phyloP scores from a whole-genome alignment of 306 rosid genomes.

The Citrullus colocynthis region DNA sequence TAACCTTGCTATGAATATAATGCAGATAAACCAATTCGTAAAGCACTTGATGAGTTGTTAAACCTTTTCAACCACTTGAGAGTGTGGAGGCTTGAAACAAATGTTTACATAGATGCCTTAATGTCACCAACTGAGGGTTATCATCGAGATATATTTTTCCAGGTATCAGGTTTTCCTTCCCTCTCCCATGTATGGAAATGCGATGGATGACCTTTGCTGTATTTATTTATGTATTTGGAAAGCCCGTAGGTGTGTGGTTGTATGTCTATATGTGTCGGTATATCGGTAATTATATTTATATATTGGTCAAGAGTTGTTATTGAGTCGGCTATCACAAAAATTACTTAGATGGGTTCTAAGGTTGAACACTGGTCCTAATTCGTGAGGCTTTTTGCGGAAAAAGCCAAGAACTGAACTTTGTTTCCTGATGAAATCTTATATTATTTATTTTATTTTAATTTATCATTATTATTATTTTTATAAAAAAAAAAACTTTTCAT shows the following conservation, averaged over 20 bases:
- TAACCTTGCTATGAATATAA: conserved; percentile 7
- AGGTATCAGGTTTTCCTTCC: conserved; percentile 33
- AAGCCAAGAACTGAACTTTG: not conserved
- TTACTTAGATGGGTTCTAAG: not conserved
- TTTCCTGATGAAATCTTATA: not conserved
- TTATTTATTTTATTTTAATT: not conserved
- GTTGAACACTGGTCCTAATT: not conserved
- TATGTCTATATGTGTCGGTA: too few species aligned
- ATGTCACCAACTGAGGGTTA: conserved; percentile 87
- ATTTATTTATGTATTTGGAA: not conserved
- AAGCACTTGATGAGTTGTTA: conserved; percentile 84
- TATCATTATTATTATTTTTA: not conserved
- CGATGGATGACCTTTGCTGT: not conserved
- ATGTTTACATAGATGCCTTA: conserved; percentile 66
- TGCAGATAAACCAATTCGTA: conserved; percentile 70
- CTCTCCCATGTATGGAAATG: not conserved
- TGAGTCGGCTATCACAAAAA: not conserved
- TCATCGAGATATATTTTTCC: conserved; percentile 75
- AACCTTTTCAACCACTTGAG: conserved; percentile 65
- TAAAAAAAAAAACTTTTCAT: not conserved
- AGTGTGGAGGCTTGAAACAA: conserved; percentile 64
- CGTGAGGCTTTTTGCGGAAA: not conserved
- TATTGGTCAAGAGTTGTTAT: not conserved
- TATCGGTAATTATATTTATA: not conserved
- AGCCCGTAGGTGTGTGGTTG: not conserved